These are phyloP conservation scores for Trichoderma simmonsii DNA, from an alignment of 2,329 filamentous ascomycete genomes.

Conservation along the genomic window DNA sequence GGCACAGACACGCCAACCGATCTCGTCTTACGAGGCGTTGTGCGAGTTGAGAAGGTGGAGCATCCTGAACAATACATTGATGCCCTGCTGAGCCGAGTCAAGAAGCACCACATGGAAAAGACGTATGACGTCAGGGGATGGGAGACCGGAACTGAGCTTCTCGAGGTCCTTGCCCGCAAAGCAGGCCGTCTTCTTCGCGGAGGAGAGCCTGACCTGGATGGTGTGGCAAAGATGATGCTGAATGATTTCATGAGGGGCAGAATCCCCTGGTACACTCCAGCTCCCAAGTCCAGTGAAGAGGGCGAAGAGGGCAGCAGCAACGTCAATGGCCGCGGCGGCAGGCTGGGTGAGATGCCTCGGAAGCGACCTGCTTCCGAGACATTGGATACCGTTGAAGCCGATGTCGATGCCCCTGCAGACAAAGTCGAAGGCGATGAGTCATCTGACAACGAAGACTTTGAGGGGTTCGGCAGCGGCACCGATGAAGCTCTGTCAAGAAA, in stretches of 20 bases:
- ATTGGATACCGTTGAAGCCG: slow-evolving; percentile 39
- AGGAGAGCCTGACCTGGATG: slow-evolving; percentile 92
- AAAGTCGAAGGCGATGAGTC: slow-evolving; percentile 31
- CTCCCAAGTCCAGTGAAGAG: slow-evolving; percentile 51
- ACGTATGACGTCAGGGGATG: slow-evolving; percentile 88
- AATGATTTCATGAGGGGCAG: slow-evolving; percentile 96
- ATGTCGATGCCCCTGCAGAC: slow-evolving; percentile 26
- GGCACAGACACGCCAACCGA: slow-evolving; percentile 80
- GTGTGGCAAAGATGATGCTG: slow-evolving; percentile 92
- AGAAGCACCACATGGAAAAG: slow-evolving; percentile 82
- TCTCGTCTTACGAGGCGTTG: slow-evolving; percentile 84
- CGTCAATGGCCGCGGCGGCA: slow-evolving; percentile 70
- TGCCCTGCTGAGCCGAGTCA: slow-evolving; percentile 74
- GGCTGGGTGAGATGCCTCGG: slow-evolving; percentile 80
- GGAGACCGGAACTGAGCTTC: slow-evolving; percentile 72
- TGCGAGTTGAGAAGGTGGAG: slow-evolving; percentile 92
- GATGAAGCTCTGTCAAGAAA: slow-evolving; percentile 33
- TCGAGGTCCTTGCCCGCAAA: slow-evolving; percentile 84
- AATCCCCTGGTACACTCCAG: slow-evolving; percentile 91
- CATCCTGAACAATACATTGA: slow-evolving; percentile 95
- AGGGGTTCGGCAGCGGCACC: slow-evolving; percentile 37
- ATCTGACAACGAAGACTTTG: slow-evolving; percentile 38
- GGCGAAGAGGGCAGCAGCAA: slow-evolving; percentile 48
- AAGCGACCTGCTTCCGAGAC: slow-evolving; percentile 67
- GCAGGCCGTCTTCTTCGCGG: slow-evolving; percentile 81